Conservation (phyloP, 2,329 filamentous ascomycete species). For the Hymenotorrendiella dingleyae region DNA sequence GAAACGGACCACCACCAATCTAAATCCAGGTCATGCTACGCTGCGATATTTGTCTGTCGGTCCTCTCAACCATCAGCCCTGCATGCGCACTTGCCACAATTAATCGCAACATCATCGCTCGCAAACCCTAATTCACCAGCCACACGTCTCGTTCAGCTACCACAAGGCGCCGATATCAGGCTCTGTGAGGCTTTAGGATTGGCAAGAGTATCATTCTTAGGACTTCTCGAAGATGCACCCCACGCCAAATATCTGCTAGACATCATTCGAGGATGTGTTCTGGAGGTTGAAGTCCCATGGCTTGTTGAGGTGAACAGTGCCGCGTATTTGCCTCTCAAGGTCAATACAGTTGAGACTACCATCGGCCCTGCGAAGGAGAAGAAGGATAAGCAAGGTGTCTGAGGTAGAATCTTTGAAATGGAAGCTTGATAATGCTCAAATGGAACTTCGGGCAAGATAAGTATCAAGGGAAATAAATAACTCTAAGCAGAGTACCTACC, state of each 20-base stretch:
- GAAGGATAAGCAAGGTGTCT: neutral
- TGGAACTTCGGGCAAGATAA: no score
- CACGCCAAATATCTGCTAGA: slow-evolving; percentile 51
- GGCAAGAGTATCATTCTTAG: slow-evolving; percentile 60
- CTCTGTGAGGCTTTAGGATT: slow-evolving; percentile 53
- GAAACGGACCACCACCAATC: neutral
- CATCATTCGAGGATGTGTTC: slow-evolving; percentile 47
- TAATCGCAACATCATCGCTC: slow-evolving; percentile 46
- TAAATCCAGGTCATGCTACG: slow-evolving; percentile 20
- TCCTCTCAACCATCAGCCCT: slow-evolving; percentile 53
- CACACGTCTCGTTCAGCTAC: slow-evolving; percentile 57
- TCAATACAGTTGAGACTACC: slow-evolving; percentile 38
- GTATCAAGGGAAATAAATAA: no score
- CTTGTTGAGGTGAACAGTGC: slow-evolving; percentile 37
- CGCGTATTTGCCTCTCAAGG: slow-evolving; percentile 41
- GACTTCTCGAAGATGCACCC: slow-evolving; percentile 50
- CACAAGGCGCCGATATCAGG: slow-evolving; percentile 51
- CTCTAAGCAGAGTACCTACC: no score
- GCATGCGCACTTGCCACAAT: slow-evolving; percentile 53
- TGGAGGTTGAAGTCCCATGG: slow-evolving; percentile 51
- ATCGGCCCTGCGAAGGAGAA: slow-evolving; percentile 13
- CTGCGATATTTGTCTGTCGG: slow-evolving; percentile 52
- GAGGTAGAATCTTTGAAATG: no score
- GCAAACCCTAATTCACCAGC: slow-evolving; percentile 33
- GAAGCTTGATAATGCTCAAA: no score